Percentiles rank a stretch among this genome's conserved stretches.
Evolutionary conservation across 306 rosid genomes (phyloP).

Genomic region (Chamaecrista fasciculata): DNA sequence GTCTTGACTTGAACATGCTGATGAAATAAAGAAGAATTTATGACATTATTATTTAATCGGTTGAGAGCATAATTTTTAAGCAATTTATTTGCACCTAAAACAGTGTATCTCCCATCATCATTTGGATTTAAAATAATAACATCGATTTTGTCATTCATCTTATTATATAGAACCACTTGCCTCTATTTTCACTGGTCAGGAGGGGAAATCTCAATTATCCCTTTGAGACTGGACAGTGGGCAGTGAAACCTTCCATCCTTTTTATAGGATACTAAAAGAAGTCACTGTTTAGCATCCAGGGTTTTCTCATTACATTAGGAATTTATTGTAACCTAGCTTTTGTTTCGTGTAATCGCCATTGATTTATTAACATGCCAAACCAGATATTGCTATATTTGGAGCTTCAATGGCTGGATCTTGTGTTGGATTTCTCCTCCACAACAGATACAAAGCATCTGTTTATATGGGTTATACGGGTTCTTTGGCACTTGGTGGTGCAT

Average conservation of each 20-base stretch:
- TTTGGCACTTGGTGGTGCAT: conserved; percentile 88
- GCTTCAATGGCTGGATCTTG: conserved; percentile 99
- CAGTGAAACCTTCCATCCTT: background rate
- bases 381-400: conserved; percentile 92
- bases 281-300: background rate
- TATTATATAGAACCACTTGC: background rate
- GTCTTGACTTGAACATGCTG: conserved; percentile 15
- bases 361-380: conserved; percentile 31
- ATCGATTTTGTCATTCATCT: conserved; percentile 13
- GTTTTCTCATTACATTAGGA: background rate
- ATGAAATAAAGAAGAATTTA: conserved; percentile 1
- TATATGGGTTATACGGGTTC: conserved; percentile 92
- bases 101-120: background rate
- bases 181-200: conserved; percentile 18
- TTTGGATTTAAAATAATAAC: conserved; percentile 15
- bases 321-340: conserved; percentile 16
- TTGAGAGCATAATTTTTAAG: conserved; percentile 7
- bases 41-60: conserved; percentile 21
- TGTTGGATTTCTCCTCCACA: conserved; percentile 93
- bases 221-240: background rate
- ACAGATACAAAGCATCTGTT: conserved; percentile 83
- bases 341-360: conserved; percentile 17
- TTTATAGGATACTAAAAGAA: conserved; percentile 8
- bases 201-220: background rate
- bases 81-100: conserved; percentile 12